Conservation (phyloP, 2,329 filamentous ascomycete species). For the Bipolaris oryzae region DNA sequence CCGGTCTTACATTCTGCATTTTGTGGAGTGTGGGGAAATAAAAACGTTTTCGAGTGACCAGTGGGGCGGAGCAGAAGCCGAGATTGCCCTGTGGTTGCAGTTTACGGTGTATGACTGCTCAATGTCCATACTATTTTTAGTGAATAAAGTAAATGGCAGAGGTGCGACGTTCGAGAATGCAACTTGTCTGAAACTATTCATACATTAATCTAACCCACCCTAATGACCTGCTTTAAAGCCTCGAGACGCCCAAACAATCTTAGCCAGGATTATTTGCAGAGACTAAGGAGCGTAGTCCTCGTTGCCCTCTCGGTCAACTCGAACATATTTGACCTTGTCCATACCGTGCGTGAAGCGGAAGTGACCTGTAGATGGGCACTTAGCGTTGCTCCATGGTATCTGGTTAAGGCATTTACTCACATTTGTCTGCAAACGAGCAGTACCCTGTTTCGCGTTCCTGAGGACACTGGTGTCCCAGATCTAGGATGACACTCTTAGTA, state of each 20-base stretch:
- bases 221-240: no score
- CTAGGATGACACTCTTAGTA: conserved; percentile 22
- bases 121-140: background rate
- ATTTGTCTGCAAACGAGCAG: conserved; percentile 45
- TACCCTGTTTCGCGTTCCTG: conserved; percentile 47
- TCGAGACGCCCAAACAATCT: background rate
- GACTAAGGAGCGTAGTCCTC: conserved; percentile 22
- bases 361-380: conserved; percentile 22
- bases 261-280: background rate
- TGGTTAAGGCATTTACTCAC: conserved; percentile 17
- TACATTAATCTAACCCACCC: background rate
- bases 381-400: background rate
- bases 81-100: background rate
- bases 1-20: background rate
- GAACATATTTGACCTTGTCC: conserved; percentile 43
- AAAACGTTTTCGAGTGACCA: background rate
- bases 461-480: conserved; percentile 50
- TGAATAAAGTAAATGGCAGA: background rate
- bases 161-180: background rate
- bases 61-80: background rate
- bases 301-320: conserved; percentile 34
- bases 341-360: conserved; percentile 49
- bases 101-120: background rate
- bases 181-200: background rate
- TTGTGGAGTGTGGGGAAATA: conserved; percentile 3